A percentile compares a stretch with the other conserved stretches of the same genome.
These are phyloP conservation scores for Talaromyces amestolkiae DNA, from an alignment of 2,329 filamentous ascomycete genomes.

Conservation along the genomic window DNA sequence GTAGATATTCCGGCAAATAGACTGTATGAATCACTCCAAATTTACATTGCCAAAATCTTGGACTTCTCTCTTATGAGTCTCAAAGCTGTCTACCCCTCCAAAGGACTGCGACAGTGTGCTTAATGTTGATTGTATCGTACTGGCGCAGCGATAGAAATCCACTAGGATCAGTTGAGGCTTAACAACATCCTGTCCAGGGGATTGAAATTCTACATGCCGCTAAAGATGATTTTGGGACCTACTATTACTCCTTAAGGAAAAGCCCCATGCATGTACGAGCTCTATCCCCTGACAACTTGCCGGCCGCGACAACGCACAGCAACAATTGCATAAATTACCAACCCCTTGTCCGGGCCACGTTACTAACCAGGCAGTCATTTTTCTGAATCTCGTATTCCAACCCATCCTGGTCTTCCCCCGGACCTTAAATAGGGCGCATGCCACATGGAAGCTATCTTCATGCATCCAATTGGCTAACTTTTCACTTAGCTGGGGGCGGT, in stretches of 20 bases:
- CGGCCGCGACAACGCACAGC: neutral
- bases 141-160: neutral
- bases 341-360: neutral
- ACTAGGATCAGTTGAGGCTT: no score
- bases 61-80: no score
- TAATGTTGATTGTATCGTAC: neutral
- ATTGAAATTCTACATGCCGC: neutral
- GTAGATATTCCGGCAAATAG: neutral
- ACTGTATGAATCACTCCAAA: neutral
- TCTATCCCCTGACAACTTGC: neutral
- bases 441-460: neutral
- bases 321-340: neutral
- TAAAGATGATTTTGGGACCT: neutral
- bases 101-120: neutral
- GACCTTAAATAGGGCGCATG: neutral
- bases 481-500: neutral
- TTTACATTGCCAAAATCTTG: no score
- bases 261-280: neutral
- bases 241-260: neutral
- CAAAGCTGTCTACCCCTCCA: neutral
- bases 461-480: neutral
- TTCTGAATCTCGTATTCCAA: neutral
- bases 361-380: neutral
- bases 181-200: no score
- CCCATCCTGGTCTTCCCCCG: neutral